A percentile compares a stretch with the other conserved stretches of the same genome.
Evolutionary conservation across 2,329 filamentous ascomycete genomes (phyloP).

Genomic region (Clonostachys sp.): DNA sequence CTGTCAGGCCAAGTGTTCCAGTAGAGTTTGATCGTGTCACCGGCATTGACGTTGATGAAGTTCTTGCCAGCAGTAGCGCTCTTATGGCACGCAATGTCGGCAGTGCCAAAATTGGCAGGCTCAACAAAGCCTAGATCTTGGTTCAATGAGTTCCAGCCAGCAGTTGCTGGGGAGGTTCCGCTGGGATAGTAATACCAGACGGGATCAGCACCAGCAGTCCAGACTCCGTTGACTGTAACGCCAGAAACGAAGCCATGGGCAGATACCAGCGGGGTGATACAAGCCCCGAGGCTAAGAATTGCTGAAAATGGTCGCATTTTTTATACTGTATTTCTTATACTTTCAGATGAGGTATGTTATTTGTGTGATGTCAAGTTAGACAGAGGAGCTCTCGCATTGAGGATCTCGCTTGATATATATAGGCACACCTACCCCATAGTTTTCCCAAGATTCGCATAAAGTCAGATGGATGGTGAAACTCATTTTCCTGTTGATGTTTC

Average conservation of each 20-base stretch:
- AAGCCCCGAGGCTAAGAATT: conserved; percentile 5
- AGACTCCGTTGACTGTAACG: conserved; percentile 6
- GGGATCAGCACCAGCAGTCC: conserved; percentile 6
- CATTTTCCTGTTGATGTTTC: too few relatives aligned
- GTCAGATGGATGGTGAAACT: too few relatives aligned
- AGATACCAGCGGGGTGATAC: conserved; percentile 2
- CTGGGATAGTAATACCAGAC: conserved; percentile 6
- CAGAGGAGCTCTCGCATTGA: too few relatives aligned
- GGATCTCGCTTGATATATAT: too few relatives aligned
- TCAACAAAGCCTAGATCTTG: conserved; percentile 45
- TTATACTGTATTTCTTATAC: too few relatives aligned
- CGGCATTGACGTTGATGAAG: conserved; percentile 27
- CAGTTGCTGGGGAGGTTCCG: conserved; percentile 1
- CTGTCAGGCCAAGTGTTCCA: conserved; percentile 34
- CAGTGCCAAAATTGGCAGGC: conserved; percentile 22
- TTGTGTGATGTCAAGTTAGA: too few relatives aligned
- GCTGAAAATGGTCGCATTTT: too few relatives aligned
- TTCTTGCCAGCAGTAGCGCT: conserved; percentile 25
- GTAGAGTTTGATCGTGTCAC: conserved; percentile 26
- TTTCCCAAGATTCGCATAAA: too few relatives aligned
- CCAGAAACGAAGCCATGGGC: conserved; percentile 8
- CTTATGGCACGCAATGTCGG: conserved; percentile 40
- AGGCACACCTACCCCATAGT: too few relatives aligned
- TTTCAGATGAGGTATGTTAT: too few relatives aligned
- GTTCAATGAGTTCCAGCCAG: conserved; percentile 31